These are phyloP conservation scores for Handroanthus guayacan DNA, from an alignment of 257 asterid genomes.

Conservation along the genomic window DNA sequence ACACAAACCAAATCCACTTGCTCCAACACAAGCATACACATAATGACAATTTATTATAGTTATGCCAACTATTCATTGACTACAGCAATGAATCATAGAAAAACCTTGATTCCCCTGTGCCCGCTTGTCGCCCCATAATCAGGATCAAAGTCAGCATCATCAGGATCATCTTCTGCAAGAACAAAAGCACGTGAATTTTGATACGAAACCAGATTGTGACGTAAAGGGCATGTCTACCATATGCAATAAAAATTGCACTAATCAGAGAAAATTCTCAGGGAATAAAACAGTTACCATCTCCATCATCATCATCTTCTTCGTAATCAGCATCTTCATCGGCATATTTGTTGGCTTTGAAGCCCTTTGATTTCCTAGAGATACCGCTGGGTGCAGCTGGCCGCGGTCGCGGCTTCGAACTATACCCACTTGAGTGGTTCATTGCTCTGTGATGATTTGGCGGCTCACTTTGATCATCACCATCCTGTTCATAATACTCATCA, in stretches of 20 bases:
- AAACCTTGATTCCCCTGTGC: conserved; percentile 69
- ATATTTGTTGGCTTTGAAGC: conserved; percentile 56
- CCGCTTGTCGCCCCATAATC: conserved; percentile 66
- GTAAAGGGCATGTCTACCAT: conserved; percentile 13
- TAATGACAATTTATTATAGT: conserved; percentile 6
- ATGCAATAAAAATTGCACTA: conserved; percentile 16
- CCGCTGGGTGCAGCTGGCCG: conserved; percentile 52
- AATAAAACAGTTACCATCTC: conserved; percentile 42
- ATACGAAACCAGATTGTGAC: conserved; percentile 27
- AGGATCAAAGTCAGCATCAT: conserved; percentile 92
- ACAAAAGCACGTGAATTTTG: conserved; percentile 29
- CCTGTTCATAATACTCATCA: conserved; percentile 98
- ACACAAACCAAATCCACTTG: conserved; percentile 19
- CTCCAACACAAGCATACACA: conserved; percentile 8
- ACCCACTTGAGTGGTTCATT: conserved; percentile 58
- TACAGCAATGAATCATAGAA: conserved; percentile 16
- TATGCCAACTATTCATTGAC: conserved; percentile 25
- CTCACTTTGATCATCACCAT: conserved; percentile 84
- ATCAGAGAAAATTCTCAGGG: not conserved
- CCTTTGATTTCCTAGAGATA: conserved; percentile 62
- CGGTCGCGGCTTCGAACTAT: conserved; percentile 57
- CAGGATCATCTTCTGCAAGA: conserved; percentile 92
- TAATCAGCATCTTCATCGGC: conserved; percentile 59
- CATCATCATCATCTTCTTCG: conserved; percentile 67
- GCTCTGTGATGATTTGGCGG: conserved; percentile 65